phyloP scores from a whole-genome alignment of 768 basidiomycete species.

The Auricularia cornea region DNA sequence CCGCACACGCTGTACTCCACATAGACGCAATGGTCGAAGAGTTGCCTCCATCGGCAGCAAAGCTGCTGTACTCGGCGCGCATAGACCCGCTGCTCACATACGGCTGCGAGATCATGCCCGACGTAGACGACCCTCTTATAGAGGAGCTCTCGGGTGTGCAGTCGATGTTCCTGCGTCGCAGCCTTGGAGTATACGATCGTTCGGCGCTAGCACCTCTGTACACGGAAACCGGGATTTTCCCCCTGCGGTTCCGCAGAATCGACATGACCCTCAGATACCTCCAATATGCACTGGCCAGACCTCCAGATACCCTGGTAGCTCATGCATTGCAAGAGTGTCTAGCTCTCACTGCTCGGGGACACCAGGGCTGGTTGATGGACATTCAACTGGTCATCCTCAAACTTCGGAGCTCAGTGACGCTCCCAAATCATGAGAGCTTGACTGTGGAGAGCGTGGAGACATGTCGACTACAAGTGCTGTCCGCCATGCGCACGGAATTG shows the following conservation, averaged over 20 bases:
- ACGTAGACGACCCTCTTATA: slow-evolving; percentile 8
- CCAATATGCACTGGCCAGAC: slow-evolving; percentile 4
- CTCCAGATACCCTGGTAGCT: not conserved
- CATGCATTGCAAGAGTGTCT: not conserved
- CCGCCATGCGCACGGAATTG: not conserved
- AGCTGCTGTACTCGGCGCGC: slow-evolving; percentile 14
- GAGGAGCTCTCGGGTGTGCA: slow-evolving; percentile 9
- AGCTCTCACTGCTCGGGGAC: not conserved
- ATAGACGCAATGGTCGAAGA: slow-evolving; percentile 14
- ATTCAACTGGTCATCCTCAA: not conserved
- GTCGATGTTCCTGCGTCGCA: slow-evolving; percentile 2
- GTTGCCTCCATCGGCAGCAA: slow-evolving; percentile 11
- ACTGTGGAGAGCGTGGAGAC: not conserved
- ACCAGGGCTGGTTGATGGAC: not conserved
- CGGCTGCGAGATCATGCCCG: slow-evolving; percentile 16
- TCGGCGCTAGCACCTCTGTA: slow-evolving; percentile 7
- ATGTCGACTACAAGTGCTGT: not conserved
- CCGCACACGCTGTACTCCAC: slow-evolving; percentile 12
- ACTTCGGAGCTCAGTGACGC: not conserved
- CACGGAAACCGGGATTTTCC: slow-evolving; percentile 7
- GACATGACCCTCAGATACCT: slow-evolving; percentile 15
- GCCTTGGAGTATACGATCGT: slow-evolving; percentile 1
- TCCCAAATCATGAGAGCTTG: not conserved
- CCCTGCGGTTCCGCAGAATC: slow-evolving; percentile 6
- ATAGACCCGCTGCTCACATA: slow-evolving; percentile 19